Conservation (phyloP, 768 basidiomycete species). For the Russula sp. region DNA sequence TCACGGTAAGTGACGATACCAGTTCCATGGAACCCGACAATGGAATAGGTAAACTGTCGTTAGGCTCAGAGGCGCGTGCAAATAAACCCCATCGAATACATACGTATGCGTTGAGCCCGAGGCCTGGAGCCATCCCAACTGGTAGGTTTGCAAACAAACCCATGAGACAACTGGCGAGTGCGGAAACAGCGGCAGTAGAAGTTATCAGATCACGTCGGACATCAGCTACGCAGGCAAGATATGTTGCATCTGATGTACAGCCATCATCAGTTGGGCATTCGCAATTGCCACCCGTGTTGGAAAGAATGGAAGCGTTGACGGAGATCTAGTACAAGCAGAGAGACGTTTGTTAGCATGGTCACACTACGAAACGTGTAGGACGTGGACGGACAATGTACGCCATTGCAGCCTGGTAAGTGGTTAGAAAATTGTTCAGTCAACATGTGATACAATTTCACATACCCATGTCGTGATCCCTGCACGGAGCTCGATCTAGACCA, state of each 20-base stretch:
- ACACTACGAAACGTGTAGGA: neutral
- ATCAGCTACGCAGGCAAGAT: conserved; percentile 50
- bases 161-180: conserved; percentile 75
- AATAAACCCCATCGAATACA: conserved; percentile 26
- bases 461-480: conserved; percentile 82
- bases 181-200: conserved; percentile 70
- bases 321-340: conserved; percentile 49
- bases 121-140: conserved; percentile 81
- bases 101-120: conserved; percentile 79
- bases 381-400: conserved; percentile 58
- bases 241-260: conserved; percentile 47
- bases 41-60: conserved; percentile 74
- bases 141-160: conserved; percentile 83
- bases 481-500: conserved; percentile 61
- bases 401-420: conserved; percentile 59
- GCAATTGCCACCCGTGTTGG: conserved; percentile 75
- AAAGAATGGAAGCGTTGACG: conserved; percentile 77
- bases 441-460: conserved; percentile 25
- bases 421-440: conserved; percentile 17
- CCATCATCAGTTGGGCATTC: conserved; percentile 57
- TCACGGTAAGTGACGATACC: conserved; percentile 69
- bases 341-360: neutral
- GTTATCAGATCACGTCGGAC: conserved; percentile 76
- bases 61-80: neutral
- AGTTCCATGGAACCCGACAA: conserved; percentile 79